These are phyloP conservation scores for Scleroderma citrinum DNA, from an alignment of 768 basidiomycete species.

Conservation along the genomic window DNA sequence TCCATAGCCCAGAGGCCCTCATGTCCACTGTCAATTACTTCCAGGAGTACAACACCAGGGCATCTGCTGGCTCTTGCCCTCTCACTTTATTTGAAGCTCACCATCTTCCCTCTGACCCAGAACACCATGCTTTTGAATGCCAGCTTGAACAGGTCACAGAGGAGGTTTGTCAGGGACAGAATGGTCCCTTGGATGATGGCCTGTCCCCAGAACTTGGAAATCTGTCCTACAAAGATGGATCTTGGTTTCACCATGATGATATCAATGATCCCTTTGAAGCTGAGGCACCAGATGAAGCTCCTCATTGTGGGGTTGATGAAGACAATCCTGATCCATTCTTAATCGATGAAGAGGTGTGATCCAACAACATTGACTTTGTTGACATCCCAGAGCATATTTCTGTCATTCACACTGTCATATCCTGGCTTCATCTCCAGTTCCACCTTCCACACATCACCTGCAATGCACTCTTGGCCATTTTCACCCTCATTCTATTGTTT, in stretches of 20 bases:
- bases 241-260: neutral
- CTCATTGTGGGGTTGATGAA: neutral
- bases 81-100: neutral
- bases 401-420: slow-evolving; percentile 18
- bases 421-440: slow-evolving; percentile 24
- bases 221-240: neutral
- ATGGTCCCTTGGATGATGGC: neutral
- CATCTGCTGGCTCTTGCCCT: neutral
- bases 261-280: neutral
- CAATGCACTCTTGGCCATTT: slow-evolving; percentile 12
- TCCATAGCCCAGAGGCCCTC: slow-evolving; percentile 3
- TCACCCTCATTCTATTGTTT: slow-evolving; percentile 10
- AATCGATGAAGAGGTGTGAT: slow-evolving; percentile 1
- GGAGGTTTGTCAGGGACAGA: neutral
- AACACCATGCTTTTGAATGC: neutral
- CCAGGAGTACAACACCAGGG: neutral
- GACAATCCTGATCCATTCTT: neutral
- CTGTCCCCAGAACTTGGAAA: no score
- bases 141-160: neutral
- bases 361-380: neutral
- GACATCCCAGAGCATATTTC: slow-evolving; percentile 17
- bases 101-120: neutral
- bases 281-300: neutral
- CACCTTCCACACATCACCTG: slow-evolving; percentile 20
- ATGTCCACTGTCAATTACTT: slow-evolving; percentile 1